These are phyloP conservation scores for Pseudocercospora cruenta DNA, from an alignment of 2,329 filamentous ascomycete genomes.

Conservation along the genomic window DNA sequence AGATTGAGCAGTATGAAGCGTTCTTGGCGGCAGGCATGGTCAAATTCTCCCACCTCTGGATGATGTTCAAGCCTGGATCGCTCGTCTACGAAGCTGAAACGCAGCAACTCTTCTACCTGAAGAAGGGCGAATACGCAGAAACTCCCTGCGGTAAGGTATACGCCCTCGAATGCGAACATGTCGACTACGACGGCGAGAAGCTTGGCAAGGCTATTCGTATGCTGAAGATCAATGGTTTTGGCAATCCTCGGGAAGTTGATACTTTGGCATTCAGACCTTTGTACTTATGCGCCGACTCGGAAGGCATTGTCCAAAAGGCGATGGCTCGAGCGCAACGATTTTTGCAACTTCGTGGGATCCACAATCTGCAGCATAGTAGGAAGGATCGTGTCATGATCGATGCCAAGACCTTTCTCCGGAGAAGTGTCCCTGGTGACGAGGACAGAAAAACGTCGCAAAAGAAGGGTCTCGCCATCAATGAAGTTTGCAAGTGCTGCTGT, in stretches of 20 bases:
- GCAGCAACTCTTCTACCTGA: conserved; percentile 7
- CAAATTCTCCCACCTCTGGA: conserved; percentile 44
- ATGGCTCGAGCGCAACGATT: not conserved
- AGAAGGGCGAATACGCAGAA: conserved; percentile 3
- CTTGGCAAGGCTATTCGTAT: conserved; percentile 1
- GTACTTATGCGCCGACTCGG: not conserved
- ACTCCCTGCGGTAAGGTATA: conserved; percentile 2
- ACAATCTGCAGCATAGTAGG: conserved; percentile 8
- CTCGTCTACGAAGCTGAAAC: conserved; percentile 31
- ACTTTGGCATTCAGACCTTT: not conserved
- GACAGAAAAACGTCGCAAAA: not conserved
- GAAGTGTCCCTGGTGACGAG: conserved; percentile 2
- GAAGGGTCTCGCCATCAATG: not conserved
- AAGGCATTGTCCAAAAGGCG: not conserved
- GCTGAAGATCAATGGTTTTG: not conserved
- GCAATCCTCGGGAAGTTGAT: conserved; percentile 7
- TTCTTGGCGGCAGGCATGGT: conserved; percentile 4
- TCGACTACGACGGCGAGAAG: conserved; percentile 9
- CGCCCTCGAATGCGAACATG: conserved; percentile 9
- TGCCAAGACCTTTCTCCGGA: conserved; percentile 12
- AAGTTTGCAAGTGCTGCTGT: conserved; percentile 12
- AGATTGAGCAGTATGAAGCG: conserved; percentile 5
- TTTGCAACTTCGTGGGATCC: conserved; percentile 6
- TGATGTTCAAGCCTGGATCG: conserved; percentile 45
- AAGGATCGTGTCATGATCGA: conserved; percentile 13